Evolutionary conservation across 2,329 filamentous ascomycete genomes (phyloP), one percentile per base, ranked within the genome.

Genomic region (Cercospora berteroae): DNA sequence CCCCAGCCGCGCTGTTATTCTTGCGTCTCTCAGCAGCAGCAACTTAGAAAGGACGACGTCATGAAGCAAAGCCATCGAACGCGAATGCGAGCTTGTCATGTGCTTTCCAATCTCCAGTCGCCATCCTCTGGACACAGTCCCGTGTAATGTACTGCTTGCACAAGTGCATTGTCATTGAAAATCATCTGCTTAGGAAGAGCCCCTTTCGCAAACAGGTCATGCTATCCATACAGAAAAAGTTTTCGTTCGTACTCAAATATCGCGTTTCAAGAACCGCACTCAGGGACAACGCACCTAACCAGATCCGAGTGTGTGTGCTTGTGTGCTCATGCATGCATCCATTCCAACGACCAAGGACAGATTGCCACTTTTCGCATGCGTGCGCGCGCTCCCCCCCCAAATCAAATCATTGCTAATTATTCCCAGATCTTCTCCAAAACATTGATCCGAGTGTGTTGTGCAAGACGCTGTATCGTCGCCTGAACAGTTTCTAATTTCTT

Each of bases 401-500:
- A 20, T 27, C 61, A 27, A 58, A 48, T 48, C 61, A 42, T 58
- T 50, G 61, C 61, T 58, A 33, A 58, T 64, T 57, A 57, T 58
- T 42, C 36, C 61, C 27, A 39, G 39, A 58, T 58, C 29, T 58
- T 36, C 12, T 27, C 48, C 55, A 36, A 16, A 18, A 23, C 42
- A 18, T 7, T 25, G 56, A 52, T 20, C 50, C 16, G 10, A 20
- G 10, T 52, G 31, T 27, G n/a, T 29, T 58, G 52, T 58, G 52
- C 50, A 58, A 64, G 61, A 44, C 58, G 50, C 61, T 64, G 61
- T 64, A 58, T 64, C 50, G 23, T 58, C 33, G 48, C 50, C 31
- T 58, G 55, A 29, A 44, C 33, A 61, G 33, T 57, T 9, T 58
- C 50, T 44, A 42, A 58, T 39, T 44, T 36, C 55, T 58, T 58